Evolutionary conservation across 495 filamentous ascomycete species (phyloP), one percentile per base, ranked within the genome.

Genomic region (Aspergillus sparsus): DNA sequence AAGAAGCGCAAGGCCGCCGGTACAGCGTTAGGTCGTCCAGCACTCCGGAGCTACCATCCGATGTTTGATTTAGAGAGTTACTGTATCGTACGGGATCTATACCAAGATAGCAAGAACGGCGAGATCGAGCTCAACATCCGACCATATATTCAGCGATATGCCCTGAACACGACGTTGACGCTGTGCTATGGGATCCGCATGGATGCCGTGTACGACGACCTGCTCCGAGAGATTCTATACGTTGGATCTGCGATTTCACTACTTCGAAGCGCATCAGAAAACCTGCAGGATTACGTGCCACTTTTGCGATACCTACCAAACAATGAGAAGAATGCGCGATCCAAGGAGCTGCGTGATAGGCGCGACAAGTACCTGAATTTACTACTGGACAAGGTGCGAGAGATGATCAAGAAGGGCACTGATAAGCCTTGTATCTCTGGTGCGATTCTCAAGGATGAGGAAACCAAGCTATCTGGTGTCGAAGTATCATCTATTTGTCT

Each of bases 171-270:
- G 0, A 81, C 75, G 0, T 58, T 83, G 27, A 83, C 80, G 0
- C 71, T 83, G 8, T 82, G 79, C 69, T 83, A 82, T 49, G 81
- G 81, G 1, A 79, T 82, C 36, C 77, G 80, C n/a, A 82, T 83
- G 74, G 79, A 81, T 45, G 73, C 66, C 6, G 75, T 81, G 1
- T 78, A 77, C 57, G 80, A 82, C 51, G 73, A 73, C 0, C 68
- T 82, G 0, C 62, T 83, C 1, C 73, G 74, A 7, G 79, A 83
- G 64, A 81, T 83, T 33, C 73, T 81, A 0, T 57, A 80, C 41
- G 80, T 82, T 9, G 80, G 78, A 10, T 79, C 74, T 0, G 77
- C 76, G 2, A 82, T 82, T 7, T 77, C 73, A 2, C 68, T 81
- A 2, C 67, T 83, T 1, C 77, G 80, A 7, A 78, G 74, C 57